These are phyloP conservation scores for Vitis labrusca DNA, from an alignment of 164 flowering plant species.

Conservation along the genomic window DNA sequence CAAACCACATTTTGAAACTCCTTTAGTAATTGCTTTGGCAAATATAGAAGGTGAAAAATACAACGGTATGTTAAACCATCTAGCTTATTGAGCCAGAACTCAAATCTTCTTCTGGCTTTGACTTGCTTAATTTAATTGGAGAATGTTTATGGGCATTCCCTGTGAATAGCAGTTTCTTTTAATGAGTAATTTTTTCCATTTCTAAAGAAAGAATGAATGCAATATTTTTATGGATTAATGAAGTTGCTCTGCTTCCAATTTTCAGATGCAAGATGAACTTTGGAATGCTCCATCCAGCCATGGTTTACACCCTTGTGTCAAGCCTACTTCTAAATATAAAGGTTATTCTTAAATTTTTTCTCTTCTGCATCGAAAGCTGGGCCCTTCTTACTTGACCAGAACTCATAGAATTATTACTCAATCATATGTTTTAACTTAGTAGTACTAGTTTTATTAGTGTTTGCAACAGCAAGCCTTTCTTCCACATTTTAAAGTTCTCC, in stretches of 20 bases:
- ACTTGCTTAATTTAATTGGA: no score
- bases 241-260: not conserved
- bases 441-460: not conserved
- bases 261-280: constrained; percentile 48
- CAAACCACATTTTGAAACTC: no score
- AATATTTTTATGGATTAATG: not conserved
- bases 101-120: no score
- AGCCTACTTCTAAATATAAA: constrained; percentile 63
- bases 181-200: no score
- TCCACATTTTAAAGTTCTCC: not conserved
- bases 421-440: no score
- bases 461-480: not conserved
- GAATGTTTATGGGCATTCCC: no score
- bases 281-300: constrained; percentile 62
- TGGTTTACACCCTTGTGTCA: constrained; percentile 66
- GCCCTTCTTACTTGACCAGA: not conserved
- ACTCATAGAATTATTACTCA: no score
- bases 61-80: no score
- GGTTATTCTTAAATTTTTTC: constrained; percentile 32
- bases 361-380: not conserved
- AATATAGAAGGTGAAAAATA: no score
- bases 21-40: no score
- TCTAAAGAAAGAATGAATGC: not conserved
- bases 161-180: no score
- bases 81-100: no score